Percentiles rank a stretch among this genome's conserved stretches.
phyloP scores from a whole-genome alignment of 305 asterid species.

The Solanum aculeatissimum region DNA sequence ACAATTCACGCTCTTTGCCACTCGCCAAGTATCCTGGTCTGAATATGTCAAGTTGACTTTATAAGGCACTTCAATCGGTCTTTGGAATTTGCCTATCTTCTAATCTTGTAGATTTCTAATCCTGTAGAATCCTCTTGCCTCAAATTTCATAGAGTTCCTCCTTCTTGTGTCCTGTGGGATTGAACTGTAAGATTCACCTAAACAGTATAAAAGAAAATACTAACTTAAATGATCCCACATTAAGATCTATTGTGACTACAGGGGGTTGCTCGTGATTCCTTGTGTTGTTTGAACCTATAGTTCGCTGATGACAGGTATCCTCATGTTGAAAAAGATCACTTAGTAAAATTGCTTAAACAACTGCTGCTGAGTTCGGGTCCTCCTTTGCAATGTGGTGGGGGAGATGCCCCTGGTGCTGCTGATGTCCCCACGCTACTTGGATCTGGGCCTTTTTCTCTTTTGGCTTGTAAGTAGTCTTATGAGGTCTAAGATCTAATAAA shows the following conservation, averaged over 20 bases:
- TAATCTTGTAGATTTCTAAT: not conserved
- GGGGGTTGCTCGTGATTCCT: not conserved
- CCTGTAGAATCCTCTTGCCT: not conserved
- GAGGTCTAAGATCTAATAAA: not conserved
- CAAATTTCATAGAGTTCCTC: not conserved
- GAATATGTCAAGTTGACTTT: not conserved
- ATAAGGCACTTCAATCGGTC: not conserved
- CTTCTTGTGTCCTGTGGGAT: not conserved
- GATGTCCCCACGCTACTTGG: conserved; percentile 98
- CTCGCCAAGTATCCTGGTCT: not conserved
- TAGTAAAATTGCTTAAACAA: conserved; percentile 78
- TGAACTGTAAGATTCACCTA: not conserved
- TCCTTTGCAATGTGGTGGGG: conserved; percentile 48
- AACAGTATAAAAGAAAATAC: not conserved
- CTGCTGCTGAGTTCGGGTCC: conserved; percentile 55
- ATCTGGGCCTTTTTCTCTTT: conserved; percentile 77
- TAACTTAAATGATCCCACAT: not conserved
- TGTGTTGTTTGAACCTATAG: conserved; percentile 11
- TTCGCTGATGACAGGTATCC: conserved; percentile 41
- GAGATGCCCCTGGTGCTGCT: conserved; percentile 58
- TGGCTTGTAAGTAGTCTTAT: conserved; percentile 44
- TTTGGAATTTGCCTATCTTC: not conserved
- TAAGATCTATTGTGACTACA: not conserved
- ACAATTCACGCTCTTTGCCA: not conserved
- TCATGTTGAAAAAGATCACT: conserved; percentile 72